Evolutionary conservation across 2,329 filamentous ascomycete species (phyloP), one percentile per base, ranked within the genome.

Genomic region (Xylaria sp.): DNA sequence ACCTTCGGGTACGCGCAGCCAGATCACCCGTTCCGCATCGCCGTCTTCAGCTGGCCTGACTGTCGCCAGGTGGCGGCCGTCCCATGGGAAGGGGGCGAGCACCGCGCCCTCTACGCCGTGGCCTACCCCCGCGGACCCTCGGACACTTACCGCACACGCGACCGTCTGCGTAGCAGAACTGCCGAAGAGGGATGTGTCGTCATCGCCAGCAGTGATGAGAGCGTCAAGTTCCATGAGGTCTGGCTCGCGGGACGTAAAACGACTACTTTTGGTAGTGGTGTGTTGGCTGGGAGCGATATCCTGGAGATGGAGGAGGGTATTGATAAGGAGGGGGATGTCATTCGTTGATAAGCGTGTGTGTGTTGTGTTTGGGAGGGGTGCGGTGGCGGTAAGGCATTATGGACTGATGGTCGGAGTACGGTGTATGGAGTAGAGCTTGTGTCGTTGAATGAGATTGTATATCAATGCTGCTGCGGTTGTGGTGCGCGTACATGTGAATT

Each of bases 1-100:
- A 97, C 95, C 0, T 97, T 99, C 80, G 95, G 96, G 4, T 98
- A 97, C 76, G 89, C 94, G 3, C 91, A 97, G 73, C 94, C 95
- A 0, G 93, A 97, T 48, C 96, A 99, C 76, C 89, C 92, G 0
- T 93, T 91, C 74, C 90, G 96, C 23, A 93, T 99, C 71, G 96
- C 94, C 1, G 91, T 98, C 9, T 99, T 97, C 80, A 91, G 91
- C 53, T 98, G 96, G 96, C 96, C 96, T 0, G 91, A 92, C 63
- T 98, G 96, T 80, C 88, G 89, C 71, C 93, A 96, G 77, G 87
- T 97, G 1, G 91, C 93, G 12, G 90, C 91, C 18, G 91, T 98
- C 65, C 92, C 94, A 0, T 98, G 89, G 95, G 90, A 89, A 58
- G 88, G n/a, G n/a, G n/a, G 90, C 39, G 90, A 93, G 68, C 88